Percentiles rank a stretch among this genome's conserved stretches.
Conservation (phyloP, 768 basidiomycete genomes). For the Mycena latifolia region DNA sequence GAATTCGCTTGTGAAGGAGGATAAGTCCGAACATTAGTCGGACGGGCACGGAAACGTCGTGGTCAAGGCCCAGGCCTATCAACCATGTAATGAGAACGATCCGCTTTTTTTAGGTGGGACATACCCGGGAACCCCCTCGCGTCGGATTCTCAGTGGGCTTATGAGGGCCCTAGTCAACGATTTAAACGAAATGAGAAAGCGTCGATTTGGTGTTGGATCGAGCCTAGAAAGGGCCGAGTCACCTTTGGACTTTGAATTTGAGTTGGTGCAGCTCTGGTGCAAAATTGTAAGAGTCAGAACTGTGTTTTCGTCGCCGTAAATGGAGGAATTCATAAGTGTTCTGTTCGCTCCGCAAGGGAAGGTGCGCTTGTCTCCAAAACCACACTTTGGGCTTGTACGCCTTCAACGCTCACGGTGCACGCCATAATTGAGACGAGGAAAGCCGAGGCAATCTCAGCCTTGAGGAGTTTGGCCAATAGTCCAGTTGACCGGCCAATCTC, state of each 20-base stretch:
- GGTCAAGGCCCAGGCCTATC: conserved; percentile 75
- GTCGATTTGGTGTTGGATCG: too few relatives aligned
- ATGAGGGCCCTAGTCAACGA: too few relatives aligned
- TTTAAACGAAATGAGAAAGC: too few relatives aligned
- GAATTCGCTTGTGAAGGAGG: too few relatives aligned
- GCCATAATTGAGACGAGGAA: too few relatives aligned
- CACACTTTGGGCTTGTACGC: too few relatives aligned
- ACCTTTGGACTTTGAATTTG: conserved; percentile 77
- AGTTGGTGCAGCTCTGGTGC: conserved; percentile 69
- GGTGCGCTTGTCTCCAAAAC: too few relatives aligned
- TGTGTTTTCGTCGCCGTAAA: conserved; percentile 80
- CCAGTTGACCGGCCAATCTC: too few relatives aligned
- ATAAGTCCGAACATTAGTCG: conserved; percentile 78
- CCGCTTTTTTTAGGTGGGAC: not conserved
- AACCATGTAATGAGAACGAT: not conserved
- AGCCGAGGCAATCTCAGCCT: too few relatives aligned
- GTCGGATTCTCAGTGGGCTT: conserved; percentile 73
- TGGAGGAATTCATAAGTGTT: too few relatives aligned
- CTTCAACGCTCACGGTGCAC: too few relatives aligned
- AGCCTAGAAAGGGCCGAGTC: conserved; percentile 69
- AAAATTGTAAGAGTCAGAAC: conserved; percentile 76
- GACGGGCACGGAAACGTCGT: conserved; percentile 88
- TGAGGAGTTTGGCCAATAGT: conserved; percentile 53
- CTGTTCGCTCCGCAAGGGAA: too few relatives aligned
- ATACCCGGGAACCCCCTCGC: conserved; percentile 65